These are phyloP conservation scores for Lepiota subincarnata DNA, from an alignment of 768 basidiomycete species.

Conservation along the genomic window DNA sequence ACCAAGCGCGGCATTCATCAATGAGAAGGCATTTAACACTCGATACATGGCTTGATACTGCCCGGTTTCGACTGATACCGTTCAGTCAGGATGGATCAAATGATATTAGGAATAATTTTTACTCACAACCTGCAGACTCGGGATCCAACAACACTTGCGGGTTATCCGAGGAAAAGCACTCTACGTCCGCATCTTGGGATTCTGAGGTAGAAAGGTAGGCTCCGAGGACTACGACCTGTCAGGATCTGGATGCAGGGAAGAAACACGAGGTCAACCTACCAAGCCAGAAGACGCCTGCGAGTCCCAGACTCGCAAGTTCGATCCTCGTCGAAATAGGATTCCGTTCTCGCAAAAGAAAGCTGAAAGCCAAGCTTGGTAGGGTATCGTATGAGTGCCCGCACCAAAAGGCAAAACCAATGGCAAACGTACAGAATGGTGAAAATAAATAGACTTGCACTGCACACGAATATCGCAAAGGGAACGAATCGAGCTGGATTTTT, in stretches of 20 bases:
- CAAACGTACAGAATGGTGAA: conserved; percentile 59
- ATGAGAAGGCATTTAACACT: conserved; percentile 74
- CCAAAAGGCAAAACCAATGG: background rate
- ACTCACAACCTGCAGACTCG: conserved; percentile 62
- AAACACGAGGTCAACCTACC: conserved; percentile 38
- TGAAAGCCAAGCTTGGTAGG: conserved; percentile 54
- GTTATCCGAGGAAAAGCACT: conserved; percentile 65
- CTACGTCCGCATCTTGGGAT: conserved; percentile 75
- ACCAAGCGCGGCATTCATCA: conserved; percentile 74
- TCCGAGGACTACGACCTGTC: conserved; percentile 56
- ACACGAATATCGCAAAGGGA: conserved; percentile 81
- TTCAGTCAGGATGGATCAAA: conserved; percentile 3
- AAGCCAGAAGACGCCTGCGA: conserved; percentile 76
- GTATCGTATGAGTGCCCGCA: background rate
- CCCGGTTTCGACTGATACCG: conserved; percentile 66
- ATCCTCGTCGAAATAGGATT: conserved; percentile 79
- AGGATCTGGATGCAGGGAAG: conserved; percentile 14
- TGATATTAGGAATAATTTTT: background rate
- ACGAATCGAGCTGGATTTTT: conserved; percentile 71
- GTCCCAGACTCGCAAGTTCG: conserved; percentile 67
- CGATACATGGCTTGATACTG: conserved; percentile 88
- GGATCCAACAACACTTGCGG: conserved; percentile 47
- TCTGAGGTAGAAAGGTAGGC: conserved; percentile 70
- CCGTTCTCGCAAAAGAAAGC: conserved; percentile 55
- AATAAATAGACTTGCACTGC: conserved; percentile 63